These are phyloP conservation scores for Maudiozyma barnettii DNA, from an alignment of 805 yeast species.

Conservation along the genomic window DNA sequence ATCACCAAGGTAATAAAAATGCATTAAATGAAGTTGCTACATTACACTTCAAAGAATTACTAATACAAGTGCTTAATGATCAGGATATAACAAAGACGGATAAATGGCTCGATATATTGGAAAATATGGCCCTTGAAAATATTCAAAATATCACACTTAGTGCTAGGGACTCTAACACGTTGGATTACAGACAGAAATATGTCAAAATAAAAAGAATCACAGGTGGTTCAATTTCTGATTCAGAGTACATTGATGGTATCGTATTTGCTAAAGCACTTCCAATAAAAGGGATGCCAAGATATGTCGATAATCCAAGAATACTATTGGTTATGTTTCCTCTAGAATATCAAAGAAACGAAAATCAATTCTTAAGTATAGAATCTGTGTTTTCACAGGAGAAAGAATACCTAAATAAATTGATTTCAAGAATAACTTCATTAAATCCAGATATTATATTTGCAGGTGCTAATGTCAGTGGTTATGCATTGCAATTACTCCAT, in stretches of 20 bases:
- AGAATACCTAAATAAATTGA: slow-evolving; percentile 74
- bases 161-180: slow-evolving; percentile 53
- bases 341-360: slow-evolving; percentile 70
- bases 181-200: slow-evolving; percentile 74
- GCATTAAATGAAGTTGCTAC: slow-evolving; percentile 31
- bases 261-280: slow-evolving; percentile 81
- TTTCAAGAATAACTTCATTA: slow-evolving; percentile 64
- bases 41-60: slow-evolving; percentile 40
- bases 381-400: slow-evolving; percentile 80
- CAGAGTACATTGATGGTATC: slow-evolving; percentile 62
- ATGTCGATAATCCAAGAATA: slow-evolving; percentile 59
- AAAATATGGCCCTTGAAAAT: slow-evolving; percentile 37
- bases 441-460: slow-evolving; percentile 72
- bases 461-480: slow-evolving; percentile 72
- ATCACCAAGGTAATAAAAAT: slow-evolving; percentile 13
- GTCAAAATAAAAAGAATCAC: slow-evolving; percentile 76
- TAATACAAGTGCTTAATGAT: slow-evolving; percentile 54
- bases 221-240: slow-evolving; percentile 60
- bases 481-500: slow-evolving; percentile 62
- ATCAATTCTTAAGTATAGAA: slow-evolving; percentile 71
- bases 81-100: slow-evolving; percentile 39
- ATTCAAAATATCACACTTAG: slow-evolving; percentile 54
- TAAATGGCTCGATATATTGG: slow-evolving; percentile 52
- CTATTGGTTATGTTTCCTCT: slow-evolving; percentile 81
- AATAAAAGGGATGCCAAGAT: slow-evolving; percentile 62